Conservation (phyloP, 805 yeast species). For the Pichia cabralensis region DNA sequence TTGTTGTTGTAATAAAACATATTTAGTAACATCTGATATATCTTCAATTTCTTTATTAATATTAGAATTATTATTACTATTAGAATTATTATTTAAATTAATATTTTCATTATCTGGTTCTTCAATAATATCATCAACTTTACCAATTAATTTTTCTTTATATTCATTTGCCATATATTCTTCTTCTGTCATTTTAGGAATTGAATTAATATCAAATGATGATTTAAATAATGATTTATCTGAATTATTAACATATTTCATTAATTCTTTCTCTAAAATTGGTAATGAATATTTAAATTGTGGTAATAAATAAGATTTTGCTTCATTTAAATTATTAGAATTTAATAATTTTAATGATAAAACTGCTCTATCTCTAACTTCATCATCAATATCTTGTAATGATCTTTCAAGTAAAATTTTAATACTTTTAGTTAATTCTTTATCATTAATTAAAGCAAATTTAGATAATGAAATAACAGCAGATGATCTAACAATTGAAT, state of each 20-base stretch:
- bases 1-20: constrained; percentile 43
- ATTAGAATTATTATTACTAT: not conserved
- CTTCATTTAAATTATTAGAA: constrained; percentile 27
- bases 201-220: constrained; percentile 62
- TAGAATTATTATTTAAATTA: constrained; percentile 1
- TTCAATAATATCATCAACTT: constrained; percentile 13
- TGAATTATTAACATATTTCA: constrained; percentile 49
- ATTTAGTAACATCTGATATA: constrained; percentile 20
- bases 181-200: constrained; percentile 59
- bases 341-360: constrained; percentile 63
- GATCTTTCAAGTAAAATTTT: constrained; percentile 72
- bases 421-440: constrained; percentile 56
- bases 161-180: constrained; percentile 58
- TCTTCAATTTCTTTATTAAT: constrained; percentile 15
- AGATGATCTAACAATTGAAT: constrained; percentile 89
- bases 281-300: constrained; percentile 62
- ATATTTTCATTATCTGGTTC: constrained; percentile 10
- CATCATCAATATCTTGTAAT: constrained; percentile 84
- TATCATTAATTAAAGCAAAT: constrained; percentile 74
- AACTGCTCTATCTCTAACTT: constrained; percentile 96
- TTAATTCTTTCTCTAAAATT: constrained; percentile 68
- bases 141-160: constrained; percentile 36
- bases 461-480: constrained; percentile 90
- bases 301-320: constrained; percentile 52
- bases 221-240: constrained; percentile 36